Evolutionary conservation across 805 yeast genomes (phyloP).

Genomic region (Teunomyces funiuensis): DNA sequence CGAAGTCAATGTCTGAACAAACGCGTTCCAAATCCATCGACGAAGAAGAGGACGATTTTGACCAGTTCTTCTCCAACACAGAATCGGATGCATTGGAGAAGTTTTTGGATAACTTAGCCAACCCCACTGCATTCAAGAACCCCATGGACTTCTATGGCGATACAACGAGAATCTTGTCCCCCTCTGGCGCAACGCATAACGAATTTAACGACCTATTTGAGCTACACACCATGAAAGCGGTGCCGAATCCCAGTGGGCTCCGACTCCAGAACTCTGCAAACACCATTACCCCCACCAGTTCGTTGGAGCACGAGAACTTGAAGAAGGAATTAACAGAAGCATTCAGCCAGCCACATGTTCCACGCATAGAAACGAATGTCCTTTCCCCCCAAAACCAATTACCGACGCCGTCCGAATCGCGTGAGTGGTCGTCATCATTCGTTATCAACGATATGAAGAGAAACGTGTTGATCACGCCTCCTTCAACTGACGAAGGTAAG

Average conservation of each 20-base stretch:
- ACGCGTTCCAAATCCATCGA: neutral
- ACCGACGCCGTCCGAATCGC: conserved; percentile 35
- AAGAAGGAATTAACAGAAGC: conserved; percentile 33
- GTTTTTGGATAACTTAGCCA: conserved; percentile 41
- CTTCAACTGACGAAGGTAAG: conserved; percentile 5
- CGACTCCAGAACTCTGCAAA: conserved; percentile 7
- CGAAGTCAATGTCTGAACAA: conserved; percentile 1
- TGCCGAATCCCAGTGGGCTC: conserved; percentile 8
- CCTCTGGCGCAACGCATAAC: conserved; percentile 5
- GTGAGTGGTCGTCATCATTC: conserved; percentile 18
- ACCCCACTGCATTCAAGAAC: conserved; percentile 26
- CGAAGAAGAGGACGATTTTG: conserved; percentile 26
- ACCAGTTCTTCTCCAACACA: conserved; percentile 35
- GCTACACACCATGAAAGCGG: conserved; percentile 30
- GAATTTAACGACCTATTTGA: conserved; percentile 22
- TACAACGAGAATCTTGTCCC: conserved; percentile 1
- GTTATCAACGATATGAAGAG: conserved; percentile 7
- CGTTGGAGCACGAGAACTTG: conserved; percentile 13
- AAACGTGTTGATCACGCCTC: conserved; percentile 8
- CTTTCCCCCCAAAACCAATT: conserved; percentile 18
- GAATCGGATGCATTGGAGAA: conserved; percentile 40
- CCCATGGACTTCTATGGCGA: conserved; percentile 7
- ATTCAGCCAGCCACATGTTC: conserved; percentile 27
- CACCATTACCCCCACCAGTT: neutral
- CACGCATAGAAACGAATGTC: conserved; percentile 9